Conservation (phyloP, 2,329 filamentous ascomycete genomes). For the Colletotrichum neosansevieriae region DNA sequence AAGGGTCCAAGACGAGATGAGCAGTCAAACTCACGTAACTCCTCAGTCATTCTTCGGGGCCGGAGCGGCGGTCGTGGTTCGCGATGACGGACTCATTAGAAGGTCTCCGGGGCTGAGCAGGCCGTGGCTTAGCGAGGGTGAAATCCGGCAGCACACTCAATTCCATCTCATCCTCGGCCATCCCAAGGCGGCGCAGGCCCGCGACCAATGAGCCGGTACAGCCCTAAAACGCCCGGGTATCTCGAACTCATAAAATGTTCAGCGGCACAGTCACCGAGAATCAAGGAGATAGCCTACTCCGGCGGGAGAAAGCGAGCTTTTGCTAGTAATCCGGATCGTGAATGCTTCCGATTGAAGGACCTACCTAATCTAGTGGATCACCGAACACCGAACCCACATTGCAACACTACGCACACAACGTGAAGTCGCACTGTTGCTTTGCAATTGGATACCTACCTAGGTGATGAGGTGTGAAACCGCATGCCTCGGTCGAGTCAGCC, state of each 20-base stretch:
- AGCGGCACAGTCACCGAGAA: neutral
- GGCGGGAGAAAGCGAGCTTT: neutral
- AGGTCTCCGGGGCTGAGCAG: neutral
- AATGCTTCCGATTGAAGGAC: neutral
- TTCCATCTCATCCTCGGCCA: constrained; percentile 9
- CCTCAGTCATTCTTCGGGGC: neutral
- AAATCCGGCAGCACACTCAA: neutral
- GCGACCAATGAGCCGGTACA: constrained; percentile 1
- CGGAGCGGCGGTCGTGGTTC: neutral
- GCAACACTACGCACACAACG: neutral
- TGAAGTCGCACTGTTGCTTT: neutral
- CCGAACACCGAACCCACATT: neutral
- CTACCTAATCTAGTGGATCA: neutral
- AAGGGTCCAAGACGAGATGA: neutral
- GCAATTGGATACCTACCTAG: constrained; percentile 1
- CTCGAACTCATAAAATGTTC: neutral
- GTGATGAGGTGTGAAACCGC: neutral
- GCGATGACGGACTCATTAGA: too few relatives aligned
- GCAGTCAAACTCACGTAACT: neutral
- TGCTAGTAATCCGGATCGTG: neutral
- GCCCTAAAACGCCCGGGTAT: constrained; percentile 2
- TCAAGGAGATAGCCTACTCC: neutral
- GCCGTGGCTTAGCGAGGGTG: neutral
- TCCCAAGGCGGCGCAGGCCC: constrained; percentile 10
- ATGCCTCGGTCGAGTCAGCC: constrained; percentile 9